Conservation (phyloP, 352 stramenopile species). For the Pythium sp. region DNA sequence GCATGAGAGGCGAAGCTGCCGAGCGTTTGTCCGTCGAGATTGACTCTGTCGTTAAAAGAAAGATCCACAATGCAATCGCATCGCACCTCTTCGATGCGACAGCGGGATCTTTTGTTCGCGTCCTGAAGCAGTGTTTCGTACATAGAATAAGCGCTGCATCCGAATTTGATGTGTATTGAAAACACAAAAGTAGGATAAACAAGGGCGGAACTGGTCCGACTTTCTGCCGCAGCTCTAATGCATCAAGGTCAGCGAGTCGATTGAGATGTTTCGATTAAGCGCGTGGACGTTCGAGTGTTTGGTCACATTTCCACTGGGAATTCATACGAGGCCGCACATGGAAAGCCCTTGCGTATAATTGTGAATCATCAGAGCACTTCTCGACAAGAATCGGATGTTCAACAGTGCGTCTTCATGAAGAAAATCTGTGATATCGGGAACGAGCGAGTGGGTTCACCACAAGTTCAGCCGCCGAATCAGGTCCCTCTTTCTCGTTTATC, state of each 20-base stretch:
- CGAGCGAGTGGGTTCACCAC: background rate
- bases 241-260: no score
- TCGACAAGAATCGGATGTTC: background rate
- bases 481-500: background rate
- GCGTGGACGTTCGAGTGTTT: no score
- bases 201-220: no score
- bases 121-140: background rate
- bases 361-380: background rate
- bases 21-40: background rate
- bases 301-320: no score
- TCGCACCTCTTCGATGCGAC: background rate
- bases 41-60: background rate
- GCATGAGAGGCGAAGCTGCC: background rate
- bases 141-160: background rate
- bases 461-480: background rate
- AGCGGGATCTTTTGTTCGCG: background rate
- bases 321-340: no score
- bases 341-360: background rate
- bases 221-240: no score
- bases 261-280: no score
- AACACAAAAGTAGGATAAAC: background rate
- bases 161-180: background rate
- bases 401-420: no score
- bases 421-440: slow-evolving; percentile 1
- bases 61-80: background rate